Percentiles rank a stretch among this genome's conserved stretches.
These are phyloP conservation scores for Leccinum rimulosum DNA, from an alignment of 768 basidiomycete genomes.

Conservation along the genomic window DNA sequence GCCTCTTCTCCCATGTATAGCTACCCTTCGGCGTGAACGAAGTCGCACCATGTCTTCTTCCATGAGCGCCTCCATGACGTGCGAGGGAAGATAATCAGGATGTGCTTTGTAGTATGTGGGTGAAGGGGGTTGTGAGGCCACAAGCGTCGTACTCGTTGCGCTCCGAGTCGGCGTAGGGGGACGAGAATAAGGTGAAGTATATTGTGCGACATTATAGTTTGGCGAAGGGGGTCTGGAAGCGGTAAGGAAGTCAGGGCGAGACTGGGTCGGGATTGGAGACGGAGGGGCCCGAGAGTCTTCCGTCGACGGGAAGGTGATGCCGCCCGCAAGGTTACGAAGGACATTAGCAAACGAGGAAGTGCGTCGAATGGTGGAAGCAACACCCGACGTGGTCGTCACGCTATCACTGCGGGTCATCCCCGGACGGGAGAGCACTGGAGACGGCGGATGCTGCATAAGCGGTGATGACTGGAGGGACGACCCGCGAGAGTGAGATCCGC, in stretches of 20 bases:
- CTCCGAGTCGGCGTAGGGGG: conserved; percentile 40
- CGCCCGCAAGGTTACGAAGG: conserved; percentile 65
- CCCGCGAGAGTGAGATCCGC: conserved; percentile 39
- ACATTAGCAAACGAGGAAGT: conserved; percentile 82
- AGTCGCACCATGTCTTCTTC: conserved; percentile 95
- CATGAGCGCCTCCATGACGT: conserved; percentile 86
- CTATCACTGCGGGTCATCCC: conserved; percentile 57
- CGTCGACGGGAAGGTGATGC: conserved; percentile 64
- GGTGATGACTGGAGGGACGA: conserved; percentile 54
- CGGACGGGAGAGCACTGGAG: conserved; percentile 49
- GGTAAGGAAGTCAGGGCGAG: conserved; percentile 31
- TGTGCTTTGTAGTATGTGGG: conserved; percentile 35
- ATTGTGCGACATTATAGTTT: conserved; percentile 73
- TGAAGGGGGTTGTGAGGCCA: conserved; percentile 30
- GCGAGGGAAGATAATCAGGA: conserved; percentile 63
- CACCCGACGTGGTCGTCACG: conserved; percentile 55
- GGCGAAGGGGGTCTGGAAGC: conserved; percentile 75
- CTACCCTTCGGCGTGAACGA: conserved; percentile 56
- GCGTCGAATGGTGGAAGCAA: conserved; percentile 66
- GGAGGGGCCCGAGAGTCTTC: conserved; percentile 52
- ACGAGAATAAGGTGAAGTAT: conserved; percentile 71
- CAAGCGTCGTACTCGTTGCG: conserved; percentile 20
- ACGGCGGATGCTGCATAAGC: conserved; percentile 41
- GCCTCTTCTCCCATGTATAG: conserved; percentile 40
- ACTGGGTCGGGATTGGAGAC: conserved; percentile 26